These are phyloP conservation scores for Boletus reticulatus DNA, from an alignment of 768 basidiomycete species.

Conservation along the genomic window DNA sequence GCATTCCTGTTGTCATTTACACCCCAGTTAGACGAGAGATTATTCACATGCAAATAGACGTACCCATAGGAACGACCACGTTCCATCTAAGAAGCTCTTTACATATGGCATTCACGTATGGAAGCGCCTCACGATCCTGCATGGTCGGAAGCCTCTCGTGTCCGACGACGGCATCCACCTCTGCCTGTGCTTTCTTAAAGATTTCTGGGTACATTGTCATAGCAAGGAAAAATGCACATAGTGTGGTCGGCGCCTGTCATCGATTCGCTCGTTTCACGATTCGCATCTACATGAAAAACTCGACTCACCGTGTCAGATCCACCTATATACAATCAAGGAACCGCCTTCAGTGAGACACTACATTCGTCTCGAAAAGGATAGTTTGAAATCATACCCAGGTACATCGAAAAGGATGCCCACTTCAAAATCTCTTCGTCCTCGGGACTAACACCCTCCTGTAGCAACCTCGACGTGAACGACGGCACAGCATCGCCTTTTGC, in stretches of 20 bases:
- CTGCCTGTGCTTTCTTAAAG: conserved; percentile 8
- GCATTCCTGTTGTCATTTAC: not conserved
- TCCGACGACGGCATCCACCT: conserved; percentile 8
- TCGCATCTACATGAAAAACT: conserved; percentile 21
- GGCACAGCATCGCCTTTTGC: conserved; percentile 7
- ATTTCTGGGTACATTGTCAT: conserved; percentile 8
- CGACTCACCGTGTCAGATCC: conserved; percentile 11
- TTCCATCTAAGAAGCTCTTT: conserved; percentile 13
- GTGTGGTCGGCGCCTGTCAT: conserved; percentile 15
- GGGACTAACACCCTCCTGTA: conserved; percentile 1
- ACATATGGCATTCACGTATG: conserved; percentile 18
- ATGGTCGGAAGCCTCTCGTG: conserved; percentile 9
- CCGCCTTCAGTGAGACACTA: not conserved
- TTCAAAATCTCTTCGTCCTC: conserved; percentile 11
- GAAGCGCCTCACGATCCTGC: conserved; percentile 4
- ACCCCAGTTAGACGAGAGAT: not conserved
- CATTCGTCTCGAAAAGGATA: no score
- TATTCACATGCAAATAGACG: not conserved
- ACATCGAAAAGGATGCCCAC: conserved; percentile 11
- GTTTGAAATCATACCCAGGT: conserved; percentile 4
- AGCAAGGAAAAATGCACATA: conserved; percentile 17
- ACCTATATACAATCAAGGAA: conserved; percentile 25
- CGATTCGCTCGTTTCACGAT: not conserved
- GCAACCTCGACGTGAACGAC: conserved; percentile 10
- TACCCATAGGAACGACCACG: not conserved